Conservation (phyloP, 192 early-diverging fungal species). For the Rhizoclosmatium globosum region DNA sequence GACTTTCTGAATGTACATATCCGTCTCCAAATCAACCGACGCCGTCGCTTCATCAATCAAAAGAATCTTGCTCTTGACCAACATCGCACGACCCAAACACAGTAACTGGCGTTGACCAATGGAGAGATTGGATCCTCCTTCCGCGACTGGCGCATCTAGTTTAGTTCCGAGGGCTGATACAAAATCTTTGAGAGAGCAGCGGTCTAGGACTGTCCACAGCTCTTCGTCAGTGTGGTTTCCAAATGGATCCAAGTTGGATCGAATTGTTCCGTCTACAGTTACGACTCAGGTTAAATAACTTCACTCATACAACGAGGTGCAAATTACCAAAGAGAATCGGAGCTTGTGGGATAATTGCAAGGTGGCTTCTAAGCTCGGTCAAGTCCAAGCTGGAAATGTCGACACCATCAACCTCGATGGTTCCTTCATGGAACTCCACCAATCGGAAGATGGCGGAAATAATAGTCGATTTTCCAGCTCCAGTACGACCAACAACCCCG, state of each 20-base stretch:
- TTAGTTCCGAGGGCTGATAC: constrained; percentile 64
- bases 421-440: constrained; percentile 79
- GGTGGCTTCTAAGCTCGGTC: constrained; percentile 58
- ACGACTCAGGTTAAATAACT: constrained; percentile 15
- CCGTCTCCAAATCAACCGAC: constrained; percentile 72
- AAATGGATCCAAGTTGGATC: constrained; percentile 71
- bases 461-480: constrained; percentile 76
- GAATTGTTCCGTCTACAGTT: constrained; percentile 60
- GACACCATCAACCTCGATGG: constrained; percentile 68
- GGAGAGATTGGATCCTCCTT: constrained; percentile 81
- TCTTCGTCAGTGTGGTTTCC: constrained; percentile 65
- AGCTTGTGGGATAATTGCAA: constrained; percentile 70
- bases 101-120: constrained; percentile 74
- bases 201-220: constrained; percentile 73
- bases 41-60: constrained; percentile 51
- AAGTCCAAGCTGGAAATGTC: constrained; percentile 71
- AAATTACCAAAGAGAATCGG: constrained; percentile 47
- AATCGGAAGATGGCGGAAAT: constrained; percentile 66
- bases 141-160: constrained; percentile 71
- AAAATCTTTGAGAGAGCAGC: constrained; percentile 73
- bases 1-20: constrained; percentile 76
- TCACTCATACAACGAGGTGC: not conserved
- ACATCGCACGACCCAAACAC: constrained; percentile 53
- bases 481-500: constrained; percentile 86
- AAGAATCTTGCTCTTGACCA: constrained; percentile 41